Base-by-base conservation (phyloP, 2,329 filamentous ascomycete species). In the Parafenestella ontariensis region DNA sequence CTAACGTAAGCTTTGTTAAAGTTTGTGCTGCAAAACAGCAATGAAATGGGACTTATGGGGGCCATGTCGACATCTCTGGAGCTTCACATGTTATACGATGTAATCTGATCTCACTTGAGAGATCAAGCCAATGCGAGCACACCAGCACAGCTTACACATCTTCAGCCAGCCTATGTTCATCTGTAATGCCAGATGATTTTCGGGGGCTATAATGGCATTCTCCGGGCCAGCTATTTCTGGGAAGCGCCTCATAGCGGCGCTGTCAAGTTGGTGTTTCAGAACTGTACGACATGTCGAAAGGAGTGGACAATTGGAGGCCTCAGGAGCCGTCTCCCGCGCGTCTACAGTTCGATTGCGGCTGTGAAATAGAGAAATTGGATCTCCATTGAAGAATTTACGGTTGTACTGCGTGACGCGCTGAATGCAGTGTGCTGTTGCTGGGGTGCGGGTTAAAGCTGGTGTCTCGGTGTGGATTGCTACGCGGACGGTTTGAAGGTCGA, bases 201-300 rank as follows among this genome's bases (percentile, higher is more conserved):
- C 18, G 20, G 24, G 26, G 41, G 41, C 24, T 43, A 21, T 10
- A 43, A 43, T n/a, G 24, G 41, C 18, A 18, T 4, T 2, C 6
- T 29, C 2, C 24, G 23, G 41, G 24, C 17, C 24, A 8, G 10
- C 24, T 31, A 29, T 28, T 18, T 8, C 13, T 43, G 17, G 17
- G 41, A 52, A 41, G 56, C 49, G 54, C 51, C 23, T 45, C 39
- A 39, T 44, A 52, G 61, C 58, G 56, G 59, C 53, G 63, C 56
- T 57, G 49, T 52, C 31, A 49, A 52, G 56, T 54, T 55, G 47
- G 43, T 66, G 65, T 68, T 68, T 66, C 65, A 68, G 36, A 28
- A 49, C 54, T 54, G 52, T 47, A 43, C 54, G 41, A 46, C 49
- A 40, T 49, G 34, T 33, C 39, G 37, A 23, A 41, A 45, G 48